Conservation (phyloP, 345 rosid genomes). For the Brassica napus region DNA sequence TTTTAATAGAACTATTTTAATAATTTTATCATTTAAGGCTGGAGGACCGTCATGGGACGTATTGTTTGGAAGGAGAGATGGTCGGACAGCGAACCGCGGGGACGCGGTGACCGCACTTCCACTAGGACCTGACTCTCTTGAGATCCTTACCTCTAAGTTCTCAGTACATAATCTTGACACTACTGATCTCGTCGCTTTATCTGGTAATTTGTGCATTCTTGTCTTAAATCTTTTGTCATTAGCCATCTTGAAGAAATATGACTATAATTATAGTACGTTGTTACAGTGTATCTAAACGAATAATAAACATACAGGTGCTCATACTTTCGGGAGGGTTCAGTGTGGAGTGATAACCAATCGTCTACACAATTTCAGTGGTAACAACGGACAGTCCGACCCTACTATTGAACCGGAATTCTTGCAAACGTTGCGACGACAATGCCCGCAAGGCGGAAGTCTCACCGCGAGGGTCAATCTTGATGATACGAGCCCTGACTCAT, state of each 20-base stretch:
- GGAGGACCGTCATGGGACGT: slow-evolving; percentile 82
- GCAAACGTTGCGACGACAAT: slow-evolving; percentile 42
- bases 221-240: background rate
- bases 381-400: slow-evolving; percentile 44
- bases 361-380: slow-evolving; percentile 50
- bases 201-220: slow-evolving; percentile 44
- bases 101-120: slow-evolving; percentile 61
- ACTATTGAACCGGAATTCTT: slow-evolving; percentile 49
- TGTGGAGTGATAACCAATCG: slow-evolving; percentile 57
- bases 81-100: slow-evolving; percentile 52
- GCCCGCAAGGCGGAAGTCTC: slow-evolving; percentile 48
- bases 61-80: slow-evolving; percentile 68
- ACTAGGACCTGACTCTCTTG: slow-evolving; percentile 51
- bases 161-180: slow-evolving; percentile 60
- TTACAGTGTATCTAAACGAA: background rate
- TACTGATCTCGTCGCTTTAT: slow-evolving; percentile 68
- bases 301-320: slow-evolving; percentile 47
- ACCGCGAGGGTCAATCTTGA: slow-evolving; percentile 51
- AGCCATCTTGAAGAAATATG: background rate
- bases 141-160: slow-evolving; percentile 52
- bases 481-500: slow-evolving; percentile 40
- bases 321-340: slow-evolving; percentile 64
- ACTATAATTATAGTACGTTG: background rate
- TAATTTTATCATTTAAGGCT: slow-evolving; percentile 42
- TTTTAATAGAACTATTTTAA: too few relatives aligned